Base-by-base conservation (phyloP, 139 green algal species). In the Mesotaenium endlicherianum region DNA sequence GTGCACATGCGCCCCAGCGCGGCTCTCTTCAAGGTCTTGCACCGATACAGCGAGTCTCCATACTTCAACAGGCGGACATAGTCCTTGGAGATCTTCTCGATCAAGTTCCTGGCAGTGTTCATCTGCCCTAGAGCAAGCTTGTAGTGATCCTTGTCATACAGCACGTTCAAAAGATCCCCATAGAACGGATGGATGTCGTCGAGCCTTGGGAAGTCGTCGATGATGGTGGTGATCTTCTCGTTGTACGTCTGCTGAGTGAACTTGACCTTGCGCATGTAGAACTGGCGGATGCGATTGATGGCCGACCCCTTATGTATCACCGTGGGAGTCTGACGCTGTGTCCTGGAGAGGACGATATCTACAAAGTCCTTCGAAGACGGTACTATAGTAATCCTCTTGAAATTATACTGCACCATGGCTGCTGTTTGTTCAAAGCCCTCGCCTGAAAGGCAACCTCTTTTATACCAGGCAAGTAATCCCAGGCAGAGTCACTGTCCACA, bases 121-220 rank as follows among this genome's bases (percentile, higher is more conserved):
- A 99, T 86, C 59, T 82, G 96, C 1, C 97, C 97, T 44, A 99
- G 91, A 41, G 97, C 97, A 49, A 99, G 92, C 91, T 99, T 99
- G 93, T 98, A 99, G 91, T 99, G 97, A 89, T 99, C 97, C 89
- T 96, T 96, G 88, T 99, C 97, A 82, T 99, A 99, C 47, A 99
- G 91, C 38, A 99, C 97, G 83, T 99, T 99, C 55, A 99, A 91
- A 53, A 99, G 90, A 90, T 99, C 97, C 20, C 84, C 76, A 87
- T 98, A 99, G 85, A 99, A 99, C 36, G 97, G 97, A 88, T 99
- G 97, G 67, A 99, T 95, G 70, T 99, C 96, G 83, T 99, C 95
- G 20, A 98, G 89, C 26, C 84, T 83, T 5, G 97, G 96, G 80
- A 99, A 99, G 86, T 98, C 95, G 2, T 98, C 94, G 60, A 99